Evolutionary conservation across 2,329 filamentous ascomycete genomes (phyloP), one percentile per base, ranked within the genome.

Genomic region (Nigrospora oryzae): DNA sequence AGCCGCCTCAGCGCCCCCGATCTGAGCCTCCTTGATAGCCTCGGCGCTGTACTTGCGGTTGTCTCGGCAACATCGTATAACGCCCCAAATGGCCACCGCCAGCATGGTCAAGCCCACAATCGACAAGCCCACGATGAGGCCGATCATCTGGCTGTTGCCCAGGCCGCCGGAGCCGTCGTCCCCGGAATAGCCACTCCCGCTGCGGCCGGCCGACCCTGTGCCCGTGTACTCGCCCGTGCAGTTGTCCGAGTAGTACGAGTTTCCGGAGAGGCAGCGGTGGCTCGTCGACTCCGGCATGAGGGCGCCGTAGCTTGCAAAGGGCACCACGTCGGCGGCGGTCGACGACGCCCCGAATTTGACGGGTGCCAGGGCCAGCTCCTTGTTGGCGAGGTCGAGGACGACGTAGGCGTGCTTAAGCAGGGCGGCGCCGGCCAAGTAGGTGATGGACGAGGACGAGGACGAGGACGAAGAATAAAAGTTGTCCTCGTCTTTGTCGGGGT

Each of bases 381-480:
- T 38, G 48, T 62, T 62, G 38, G 49, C 56, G 12, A 58, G 44
- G 46, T 65, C 62, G 41, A 63, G 63, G 4, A 61, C 61, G 40
- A 56, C 50, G 48, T 65, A 65, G 12, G 49, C 52, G n/a, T 58
- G 56, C 31, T 57, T 57, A 32, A 64, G 47, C 36, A 62, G 33
- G 14, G 52, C 45, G 45, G 50, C 49, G 14, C 59, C 55, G 3
- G 64, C 36, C 17, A 30, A 5, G 33, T 33, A 46, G 23, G 40
- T 53, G 40, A 46, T 55, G 12, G 48, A 38, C 14, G 13, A 43
- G 11, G 46, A 53, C 37, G 42, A 42, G 41, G 44, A 52, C 30
- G 36, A 23, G 11, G 15, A 45, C 17, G 32, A 47, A 15, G 23
- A 14, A 33, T 37, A 43, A 0, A 38, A 45, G 11, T 30, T 30